Conservation (phyloP, 768 basidiomycete genomes). For the Suillus sp. region DNA sequence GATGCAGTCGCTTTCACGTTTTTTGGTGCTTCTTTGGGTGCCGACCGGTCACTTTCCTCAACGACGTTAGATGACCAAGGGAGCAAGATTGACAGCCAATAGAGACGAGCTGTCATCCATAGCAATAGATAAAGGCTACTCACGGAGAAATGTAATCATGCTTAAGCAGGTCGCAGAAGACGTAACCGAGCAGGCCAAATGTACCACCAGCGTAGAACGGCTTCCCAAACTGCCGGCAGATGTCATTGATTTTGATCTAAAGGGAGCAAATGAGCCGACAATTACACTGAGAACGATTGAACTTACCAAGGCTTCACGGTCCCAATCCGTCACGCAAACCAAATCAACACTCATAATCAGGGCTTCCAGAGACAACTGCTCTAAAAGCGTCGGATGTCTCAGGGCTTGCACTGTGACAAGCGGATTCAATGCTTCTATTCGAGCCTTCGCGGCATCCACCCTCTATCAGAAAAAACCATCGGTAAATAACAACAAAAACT, state of each 20-base stretch:
- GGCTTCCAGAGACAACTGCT: slow-evolving; percentile 54
- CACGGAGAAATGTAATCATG: slow-evolving; percentile 88
- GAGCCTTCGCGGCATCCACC: slow-evolving; percentile 79
- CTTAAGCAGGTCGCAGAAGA: slow-evolving; percentile 88
- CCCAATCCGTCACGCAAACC: slow-evolving; percentile 84
- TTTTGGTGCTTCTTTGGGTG: slow-evolving; percentile 57
- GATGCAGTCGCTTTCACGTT: slow-evolving; percentile 58
- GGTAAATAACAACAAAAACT: slow-evolving; percentile 44
- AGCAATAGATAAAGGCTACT: slow-evolving; percentile 33
- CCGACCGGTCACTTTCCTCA: slow-evolving; percentile 59
- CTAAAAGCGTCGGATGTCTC: slow-evolving; percentile 49
- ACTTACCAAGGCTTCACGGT: slow-evolving; percentile 70
- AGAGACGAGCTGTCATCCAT: slow-evolving; percentile 2
- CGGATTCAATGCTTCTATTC: slow-evolving; percentile 90
- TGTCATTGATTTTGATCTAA: slow-evolving; percentile 77
- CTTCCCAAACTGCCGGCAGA: slow-evolving; percentile 72
- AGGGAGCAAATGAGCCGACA: slow-evolving; percentile 15
- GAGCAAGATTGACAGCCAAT: slow-evolving; percentile 14
- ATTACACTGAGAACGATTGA: slow-evolving; percentile 9
- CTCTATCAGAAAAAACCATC: slow-evolving; percentile 53
- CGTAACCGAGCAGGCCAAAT: slow-evolving; percentile 89
- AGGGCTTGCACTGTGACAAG: slow-evolving; percentile 80
- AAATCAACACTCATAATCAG: slow-evolving; percentile 74
- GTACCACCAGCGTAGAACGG: slow-evolving; percentile 92
- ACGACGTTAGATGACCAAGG: slow-evolving; percentile 13